Conservation (phyloP, 192 early-diverging fungal species). For the Dissophora globulifera region DNA sequence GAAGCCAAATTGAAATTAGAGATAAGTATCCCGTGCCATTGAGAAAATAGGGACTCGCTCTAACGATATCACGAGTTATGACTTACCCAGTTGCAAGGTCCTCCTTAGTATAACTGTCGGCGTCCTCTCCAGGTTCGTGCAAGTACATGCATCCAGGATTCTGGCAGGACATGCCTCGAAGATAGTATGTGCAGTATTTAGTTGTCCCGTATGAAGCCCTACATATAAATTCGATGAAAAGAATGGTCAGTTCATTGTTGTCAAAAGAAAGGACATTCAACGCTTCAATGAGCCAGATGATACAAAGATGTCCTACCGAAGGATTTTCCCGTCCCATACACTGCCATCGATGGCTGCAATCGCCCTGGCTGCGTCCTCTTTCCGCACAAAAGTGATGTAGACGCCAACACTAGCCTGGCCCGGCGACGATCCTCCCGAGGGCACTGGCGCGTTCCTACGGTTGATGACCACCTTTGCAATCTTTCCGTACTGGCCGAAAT, state of each 20-base stretch:
- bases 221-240: no score
- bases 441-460: constrained; percentile 69
- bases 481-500: constrained; percentile 99
- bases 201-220: constrained; percentile 97
- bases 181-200: constrained; percentile 97
- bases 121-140: constrained; percentile 93
- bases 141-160: constrained; percentile 96
- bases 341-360: constrained; percentile 97
- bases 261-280: no score
- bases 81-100: constrained; percentile 79
- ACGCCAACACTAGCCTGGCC: constrained; percentile 76
- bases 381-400: constrained; percentile 90
- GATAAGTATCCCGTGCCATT: no score
- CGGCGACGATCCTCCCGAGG: constrained; percentile 40
- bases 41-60: no score
- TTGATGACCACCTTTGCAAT: constrained; percentile 95
- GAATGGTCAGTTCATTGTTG: no score
- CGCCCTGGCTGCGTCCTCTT: constrained; percentile 92
- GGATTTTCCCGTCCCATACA: constrained; percentile 82
- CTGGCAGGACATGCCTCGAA: constrained; percentile 91
- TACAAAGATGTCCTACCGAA: constrained; percentile 67
- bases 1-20: no score
- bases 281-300: no score
- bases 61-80: no score
- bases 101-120: constrained; percentile 92